Evolutionary conservation across 257 asterid genomes (phyloP).

Genomic region (Thymus mandschuricus): DNA sequence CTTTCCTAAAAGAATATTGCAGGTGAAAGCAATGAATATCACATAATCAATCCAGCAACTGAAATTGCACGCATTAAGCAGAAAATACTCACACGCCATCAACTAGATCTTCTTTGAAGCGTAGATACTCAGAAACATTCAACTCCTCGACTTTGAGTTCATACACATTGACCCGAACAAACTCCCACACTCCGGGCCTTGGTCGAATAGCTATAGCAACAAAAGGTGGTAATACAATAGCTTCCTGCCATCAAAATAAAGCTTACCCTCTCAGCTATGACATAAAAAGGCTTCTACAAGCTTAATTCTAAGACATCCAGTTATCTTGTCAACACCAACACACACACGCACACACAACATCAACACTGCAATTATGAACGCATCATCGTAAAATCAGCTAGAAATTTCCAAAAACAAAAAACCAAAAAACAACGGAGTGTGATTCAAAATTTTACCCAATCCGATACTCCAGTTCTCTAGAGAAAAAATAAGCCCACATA

Average conservation of each 20-base stretch:
- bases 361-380: background rate
- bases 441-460: background rate
- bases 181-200: conserved; percentile 99
- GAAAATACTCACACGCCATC: conserved; percentile 76
- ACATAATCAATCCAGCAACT: background rate
- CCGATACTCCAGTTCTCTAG: background rate
- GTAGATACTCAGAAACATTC: conserved; percentile 79
- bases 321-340: background rate
- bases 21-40: conserved; percentile 22
- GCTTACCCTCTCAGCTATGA: background rate
- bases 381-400: background rate
- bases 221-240: conserved; percentile 91
- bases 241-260: conserved; percentile 66
- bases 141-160: conserved; percentile 91
- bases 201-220: conserved; percentile 95
- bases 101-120: conserved; percentile 84
- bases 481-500: background rate
- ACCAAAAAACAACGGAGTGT: background rate
- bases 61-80: conserved; percentile 7
- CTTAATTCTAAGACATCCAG: background rate
- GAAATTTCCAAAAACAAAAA: background rate
- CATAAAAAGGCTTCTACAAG: background rate
- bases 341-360: background rate
- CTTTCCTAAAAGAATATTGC: conserved; percentile 43
- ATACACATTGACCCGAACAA: conserved; percentile 82